Conservation (phyloP, 2,329 filamentous ascomycete species). For the Diaporthe amygdali region DNA sequence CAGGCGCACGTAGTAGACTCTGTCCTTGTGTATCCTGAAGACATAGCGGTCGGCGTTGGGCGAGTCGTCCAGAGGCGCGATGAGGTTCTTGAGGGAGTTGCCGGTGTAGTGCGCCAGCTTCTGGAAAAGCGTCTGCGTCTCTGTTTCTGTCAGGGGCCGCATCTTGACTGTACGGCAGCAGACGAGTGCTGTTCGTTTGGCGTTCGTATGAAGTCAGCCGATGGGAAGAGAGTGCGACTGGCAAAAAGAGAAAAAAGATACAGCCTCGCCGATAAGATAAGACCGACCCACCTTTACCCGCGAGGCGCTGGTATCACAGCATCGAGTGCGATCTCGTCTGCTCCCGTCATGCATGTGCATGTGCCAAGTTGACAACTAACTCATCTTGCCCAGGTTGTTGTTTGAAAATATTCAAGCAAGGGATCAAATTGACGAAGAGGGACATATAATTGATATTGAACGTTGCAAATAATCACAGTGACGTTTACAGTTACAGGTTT, state of each 20-base stretch:
- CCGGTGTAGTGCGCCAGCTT: conserved; percentile 96
- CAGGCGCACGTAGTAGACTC: conserved; percentile 91
- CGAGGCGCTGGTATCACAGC: neutral
- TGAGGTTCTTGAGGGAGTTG: conserved; percentile 82
- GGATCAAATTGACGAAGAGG: neutral
- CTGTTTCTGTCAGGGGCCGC: conserved; percentile 80
- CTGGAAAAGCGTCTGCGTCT: conserved; percentile 83
- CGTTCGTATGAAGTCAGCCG: neutral
- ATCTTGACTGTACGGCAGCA: conserved; percentile 55
- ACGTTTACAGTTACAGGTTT: conserved; percentile 25
- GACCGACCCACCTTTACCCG: conserved; percentile 2
- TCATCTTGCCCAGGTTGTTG: neutral
- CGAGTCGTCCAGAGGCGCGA: conserved; percentile 72
- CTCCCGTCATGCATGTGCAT: too few species aligned
- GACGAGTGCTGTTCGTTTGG: neutral
- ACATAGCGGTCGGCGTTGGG: conserved; percentile 79
- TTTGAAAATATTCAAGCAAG: neutral
- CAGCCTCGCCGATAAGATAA: conserved; percentile 22
- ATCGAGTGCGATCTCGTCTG: too few species aligned
- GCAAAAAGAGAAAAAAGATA: conserved; percentile 9
- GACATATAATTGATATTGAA: neutral
- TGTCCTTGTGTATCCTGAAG: conserved; percentile 80
- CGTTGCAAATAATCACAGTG: neutral
- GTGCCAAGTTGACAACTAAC: too few species aligned
- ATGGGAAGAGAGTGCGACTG: neutral